Conservation (phyloP, 441 rosid genomes). For the Lagerstroemia fauriei region DNA sequence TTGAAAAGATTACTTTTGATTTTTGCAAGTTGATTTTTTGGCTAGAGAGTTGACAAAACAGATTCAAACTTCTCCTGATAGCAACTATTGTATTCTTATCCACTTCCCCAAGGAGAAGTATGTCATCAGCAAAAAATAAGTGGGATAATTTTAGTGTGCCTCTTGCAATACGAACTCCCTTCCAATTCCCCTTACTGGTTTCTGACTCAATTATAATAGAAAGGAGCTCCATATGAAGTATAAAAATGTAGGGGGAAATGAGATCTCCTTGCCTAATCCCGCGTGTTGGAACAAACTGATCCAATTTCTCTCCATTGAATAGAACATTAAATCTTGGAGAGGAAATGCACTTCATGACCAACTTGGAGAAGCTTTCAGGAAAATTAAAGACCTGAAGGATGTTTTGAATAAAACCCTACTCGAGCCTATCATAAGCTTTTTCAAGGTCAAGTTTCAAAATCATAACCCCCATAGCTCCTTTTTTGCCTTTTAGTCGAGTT, state of each 20-base stretch:
- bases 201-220: not conserved
- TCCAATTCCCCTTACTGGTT: not conserved
- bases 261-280: not conserved
- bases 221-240: not conserved
- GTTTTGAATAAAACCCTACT: not conserved
- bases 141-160: not conserved
- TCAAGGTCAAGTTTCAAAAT: not conserved
- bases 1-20: not conserved
- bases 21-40: not conserved
- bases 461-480: not conserved
- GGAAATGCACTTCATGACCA: not conserved
- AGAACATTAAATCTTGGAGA: not conserved
- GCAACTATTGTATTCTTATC: not conserved
- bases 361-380: not conserved
- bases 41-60: not conserved
- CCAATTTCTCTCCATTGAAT: not conserved
- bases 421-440: not conserved
- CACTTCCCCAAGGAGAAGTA: not conserved
- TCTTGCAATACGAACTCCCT: not conserved
- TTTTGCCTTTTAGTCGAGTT: not conserved
- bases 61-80: too few species aligned
- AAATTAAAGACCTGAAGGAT: not conserved
- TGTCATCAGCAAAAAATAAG: not conserved
- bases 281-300: not conserved
- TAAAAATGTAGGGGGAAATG: not conserved